phyloP scores from a whole-genome alignment of 2,329 filamentous ascomycete species.

The Verticillium albo-atrum region DNA sequence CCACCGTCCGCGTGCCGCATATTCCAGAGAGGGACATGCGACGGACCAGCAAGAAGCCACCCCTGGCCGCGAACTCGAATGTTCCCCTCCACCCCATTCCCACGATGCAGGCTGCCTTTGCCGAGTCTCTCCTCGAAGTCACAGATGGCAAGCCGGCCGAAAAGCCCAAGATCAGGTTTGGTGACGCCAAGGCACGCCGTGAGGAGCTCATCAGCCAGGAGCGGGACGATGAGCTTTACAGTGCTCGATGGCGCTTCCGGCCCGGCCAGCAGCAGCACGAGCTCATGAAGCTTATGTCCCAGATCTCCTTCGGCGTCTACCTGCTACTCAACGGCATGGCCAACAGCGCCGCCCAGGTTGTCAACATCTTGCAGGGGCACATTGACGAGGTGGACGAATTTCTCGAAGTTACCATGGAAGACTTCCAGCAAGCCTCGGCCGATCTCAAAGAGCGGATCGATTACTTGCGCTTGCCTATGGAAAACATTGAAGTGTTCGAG shows the following conservation, averaged over 20 bases:
- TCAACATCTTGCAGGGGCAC: constrained; percentile 83
- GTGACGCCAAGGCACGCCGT: constrained; percentile 58
- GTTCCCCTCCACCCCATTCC: constrained; percentile 62
- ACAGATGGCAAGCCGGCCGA: constrained; percentile 39
- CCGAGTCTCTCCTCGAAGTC: constrained; percentile 74
- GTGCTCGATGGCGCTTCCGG: constrained; percentile 70
- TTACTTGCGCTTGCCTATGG: constrained; percentile 76
- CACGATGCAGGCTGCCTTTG: constrained; percentile 75
- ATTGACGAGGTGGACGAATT: constrained; percentile 94
- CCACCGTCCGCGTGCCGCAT: constrained; percentile 6
- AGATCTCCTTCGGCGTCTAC: constrained; percentile 92
- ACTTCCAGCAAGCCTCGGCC: constrained; percentile 70
- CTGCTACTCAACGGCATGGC: constrained; percentile 79
- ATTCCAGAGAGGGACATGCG: constrained; percentile 8
- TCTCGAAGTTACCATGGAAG: constrained; percentile 78
- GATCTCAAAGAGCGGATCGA: constrained; percentile 79
- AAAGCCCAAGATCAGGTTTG: constrained; percentile 49
- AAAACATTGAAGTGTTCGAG: constrained; percentile 79
- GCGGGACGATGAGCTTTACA: constrained; percentile 66
- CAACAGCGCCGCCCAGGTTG: constrained; percentile 83
- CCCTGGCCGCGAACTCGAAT: constrained; percentile 5
- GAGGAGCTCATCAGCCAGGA: constrained; percentile 64
- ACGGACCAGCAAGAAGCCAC: constrained; percentile 6
- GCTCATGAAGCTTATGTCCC: constrained; percentile 82
- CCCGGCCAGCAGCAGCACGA: constrained; percentile 78